Evolutionary conservation across 1,284 basidiomycete species (phyloP), one percentile per base, ranked within the genome.

Genomic region (Bondarzewia mesenterica): DNA sequence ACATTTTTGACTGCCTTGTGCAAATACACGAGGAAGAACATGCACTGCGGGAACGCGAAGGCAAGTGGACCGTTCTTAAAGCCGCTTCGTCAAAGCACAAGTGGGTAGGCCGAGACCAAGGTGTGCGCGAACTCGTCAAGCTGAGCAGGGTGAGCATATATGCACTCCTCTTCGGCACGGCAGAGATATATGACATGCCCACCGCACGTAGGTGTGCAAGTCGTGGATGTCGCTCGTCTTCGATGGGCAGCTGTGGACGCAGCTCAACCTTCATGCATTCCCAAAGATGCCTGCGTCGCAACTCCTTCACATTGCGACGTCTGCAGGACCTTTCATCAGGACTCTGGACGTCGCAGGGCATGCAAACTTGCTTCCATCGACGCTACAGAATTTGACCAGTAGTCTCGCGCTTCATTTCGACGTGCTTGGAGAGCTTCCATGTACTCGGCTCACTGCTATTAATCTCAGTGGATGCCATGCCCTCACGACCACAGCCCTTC

Each of bases 191-290:
- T 58, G 47, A 56, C 52, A 46, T 51, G 54, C 32, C 49, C 44
- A 39, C 48, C 53, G 41, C 26, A 15, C 51, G 35, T 61, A 94
- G 89, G 90, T 96, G 1, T 94, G 86, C 16, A 86, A 79, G 60
- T 61, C 72, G 3, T 97, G 93, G 92, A 80, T 77, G 46, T 62
- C 69, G 5, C 78, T 94, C 26, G 82, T 85, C 41, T 82, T 87
- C 54, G 93, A 96, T 61, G 93, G 93, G 7, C 87, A 93, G 61
- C 73, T 95, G 15, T 96, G 93, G 93, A 61, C 71, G 23, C 57
- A 74, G 44, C 64, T 90, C 35, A 73, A 87, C 60, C 69, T 89
- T 35, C 73, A 65, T 7, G 66, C 77, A 3, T 84, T 85, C 63
- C 75, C 81, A 15, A 66, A 71, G 45, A 59, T 85, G n/a, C 72